These are phyloP conservation scores for Clathrospora elynae DNA, from an alignment of 2,329 filamentous ascomycete species.

Conservation along the genomic window DNA sequence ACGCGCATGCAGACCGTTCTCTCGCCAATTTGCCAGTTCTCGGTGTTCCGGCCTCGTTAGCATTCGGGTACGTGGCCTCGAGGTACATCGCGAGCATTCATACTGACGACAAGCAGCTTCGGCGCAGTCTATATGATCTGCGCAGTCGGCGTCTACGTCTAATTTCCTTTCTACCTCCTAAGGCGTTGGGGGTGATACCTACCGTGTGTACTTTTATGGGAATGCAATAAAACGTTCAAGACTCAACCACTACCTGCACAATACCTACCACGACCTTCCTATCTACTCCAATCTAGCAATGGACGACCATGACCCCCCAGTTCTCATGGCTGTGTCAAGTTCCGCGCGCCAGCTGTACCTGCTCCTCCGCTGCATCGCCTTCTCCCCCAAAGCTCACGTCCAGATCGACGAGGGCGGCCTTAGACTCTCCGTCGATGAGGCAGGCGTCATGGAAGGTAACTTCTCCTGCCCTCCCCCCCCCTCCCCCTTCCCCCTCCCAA, in stretches of 20 bases:
- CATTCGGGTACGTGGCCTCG: constrained; percentile 74
- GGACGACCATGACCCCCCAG: constrained; percentile 51
- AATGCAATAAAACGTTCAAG: constrained; percentile 47
- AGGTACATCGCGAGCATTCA: background rate
- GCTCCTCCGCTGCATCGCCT: constrained; percentile 66
- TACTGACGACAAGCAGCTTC: constrained; percentile 63
- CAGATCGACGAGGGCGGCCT: constrained; percentile 85
- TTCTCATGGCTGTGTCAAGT: constrained; percentile 77
- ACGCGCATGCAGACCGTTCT: constrained; percentile 82
- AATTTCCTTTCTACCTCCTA: constrained; percentile 44
- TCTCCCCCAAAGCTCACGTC: constrained; percentile 64
- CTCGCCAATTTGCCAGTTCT: constrained; percentile 75
- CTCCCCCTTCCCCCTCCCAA: background rate
- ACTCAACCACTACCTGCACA: constrained; percentile 17
- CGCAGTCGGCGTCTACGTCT: constrained; percentile 98
- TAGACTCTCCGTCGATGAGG: constrained; percentile 85
- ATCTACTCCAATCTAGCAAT: constrained; percentile 26
- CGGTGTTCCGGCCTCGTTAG: constrained; percentile 83
- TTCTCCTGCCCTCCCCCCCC: background rate
- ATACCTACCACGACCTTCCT: constrained; percentile 3
- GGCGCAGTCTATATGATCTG: constrained; percentile 99
- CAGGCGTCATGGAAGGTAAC: constrained; percentile 86
- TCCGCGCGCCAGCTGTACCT: constrained; percentile 76
- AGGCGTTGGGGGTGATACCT: constrained; percentile 39
- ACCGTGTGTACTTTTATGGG: constrained; percentile 44